Base-by-base conservation (phyloP, 768 basidiomycete species). In the Dioszegia aurantiaca region DNA sequence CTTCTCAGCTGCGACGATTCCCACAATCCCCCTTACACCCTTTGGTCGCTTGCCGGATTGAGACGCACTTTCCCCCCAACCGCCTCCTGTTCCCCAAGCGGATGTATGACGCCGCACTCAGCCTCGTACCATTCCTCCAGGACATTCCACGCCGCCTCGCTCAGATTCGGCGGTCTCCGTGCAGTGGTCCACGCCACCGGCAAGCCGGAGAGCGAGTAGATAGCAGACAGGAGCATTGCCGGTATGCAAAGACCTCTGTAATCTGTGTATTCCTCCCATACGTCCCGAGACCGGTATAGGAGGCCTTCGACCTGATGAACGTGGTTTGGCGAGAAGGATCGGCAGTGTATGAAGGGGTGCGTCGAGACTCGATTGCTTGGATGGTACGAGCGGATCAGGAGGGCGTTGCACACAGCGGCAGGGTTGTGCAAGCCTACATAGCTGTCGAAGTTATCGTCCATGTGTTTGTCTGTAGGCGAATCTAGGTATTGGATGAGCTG, bases 251-350 rank as follows among this genome's bases (percentile, higher is more conserved):
- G 2, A 4, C 62, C 62, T 8, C 41, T 12, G 33, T 44, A 60
- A 36, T 64, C 59, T 9, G 51, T 54, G 42, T 57, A 49, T 33
- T 64, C 62, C 40, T 54, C 59, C 62, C 59, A 60, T 4, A 64
- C 56, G 3, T 53, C n/a, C 24, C 4, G 47, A 26, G 8, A 6
- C 33, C 54, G 53, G 42, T 52, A 44, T 2, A 41, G 21, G 3
- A 31, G 12, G 14, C 36, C 23, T 12, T 46, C 27, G 8, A 21
- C n/a, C 23, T 55, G 19, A 36, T 54, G 55, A 19, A 47, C 21
- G 21, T 45, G 48, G n/a, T 40, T 28, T 14, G 62, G 31, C 39
- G 42, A 11, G 45, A 56, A 64, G 14, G 28, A 39, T 21, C 55
- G 41, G 27, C 48, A 60, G 37, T 60, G 62, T 6, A 40, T 56